Evolutionary conservation across 1,284 basidiomycete species (phyloP).

Genomic region (Malassezia brasiliensis): DNA sequence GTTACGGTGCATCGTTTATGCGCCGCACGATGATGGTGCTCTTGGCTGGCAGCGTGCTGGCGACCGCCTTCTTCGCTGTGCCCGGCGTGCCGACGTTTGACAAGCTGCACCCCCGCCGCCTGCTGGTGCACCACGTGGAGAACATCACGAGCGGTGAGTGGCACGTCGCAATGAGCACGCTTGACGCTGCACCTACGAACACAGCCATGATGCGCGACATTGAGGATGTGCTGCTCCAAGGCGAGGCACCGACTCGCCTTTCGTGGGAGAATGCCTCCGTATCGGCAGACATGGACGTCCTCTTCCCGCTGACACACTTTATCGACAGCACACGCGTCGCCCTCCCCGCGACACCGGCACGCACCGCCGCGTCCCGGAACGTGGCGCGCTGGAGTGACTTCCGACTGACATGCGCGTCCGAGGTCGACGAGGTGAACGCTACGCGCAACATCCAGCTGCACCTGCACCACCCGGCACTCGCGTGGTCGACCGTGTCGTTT

Average conservation of each 20-base stretch:
- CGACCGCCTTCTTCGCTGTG: slow-evolving; percentile 58
- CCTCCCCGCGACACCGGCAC: slow-evolving; percentile 51
- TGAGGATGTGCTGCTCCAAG: slow-evolving; percentile 55
- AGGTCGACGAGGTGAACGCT: slow-evolving; percentile 55
- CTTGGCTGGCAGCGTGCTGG: slow-evolving; percentile 51
- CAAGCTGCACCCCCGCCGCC: slow-evolving; percentile 70
- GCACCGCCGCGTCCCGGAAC: neutral
- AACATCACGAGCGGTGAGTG: slow-evolving; percentile 64
- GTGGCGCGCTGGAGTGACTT: slow-evolving; percentile 6
- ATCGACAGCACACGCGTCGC: slow-evolving; percentile 66
- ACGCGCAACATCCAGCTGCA: slow-evolving; percentile 64
- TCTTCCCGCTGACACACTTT: slow-evolving; percentile 65
- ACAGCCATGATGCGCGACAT: slow-evolving; percentile 58
- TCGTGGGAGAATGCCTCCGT: slow-evolving; percentile 35
- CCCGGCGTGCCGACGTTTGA: slow-evolving; percentile 62
- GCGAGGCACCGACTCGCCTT: slow-evolving; percentile 32
- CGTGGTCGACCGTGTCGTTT: slow-evolving; percentile 86
- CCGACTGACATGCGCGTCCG: slow-evolving; percentile 39
- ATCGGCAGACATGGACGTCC: slow-evolving; percentile 50
- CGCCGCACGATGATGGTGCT: slow-evolving; percentile 53
- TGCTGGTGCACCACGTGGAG: slow-evolving; percentile 76
- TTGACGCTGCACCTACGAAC: slow-evolving; percentile 74
- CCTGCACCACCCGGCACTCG: slow-evolving; percentile 71
- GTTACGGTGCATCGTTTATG: slow-evolving; percentile 54
- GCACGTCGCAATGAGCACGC: slow-evolving; percentile 69